phyloP scores from a whole-genome alignment of 305 asterid species.

The Euphrasia arctica region DNA sequence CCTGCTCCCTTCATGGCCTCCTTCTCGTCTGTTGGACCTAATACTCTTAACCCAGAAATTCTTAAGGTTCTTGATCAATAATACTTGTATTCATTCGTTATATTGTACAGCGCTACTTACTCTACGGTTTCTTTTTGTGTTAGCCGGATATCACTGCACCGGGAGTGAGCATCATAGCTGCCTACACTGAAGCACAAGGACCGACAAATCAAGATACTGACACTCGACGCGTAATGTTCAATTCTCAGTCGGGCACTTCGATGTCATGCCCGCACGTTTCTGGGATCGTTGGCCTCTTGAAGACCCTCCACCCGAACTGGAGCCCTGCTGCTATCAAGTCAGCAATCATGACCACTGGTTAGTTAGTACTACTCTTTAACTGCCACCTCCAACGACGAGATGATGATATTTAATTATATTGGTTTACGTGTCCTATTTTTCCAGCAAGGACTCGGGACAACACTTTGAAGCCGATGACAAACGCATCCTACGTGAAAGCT shows the following conservation, averaged over 20 bases:
- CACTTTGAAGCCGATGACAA: conserved; percentile 32
- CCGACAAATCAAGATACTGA: conserved; percentile 31
- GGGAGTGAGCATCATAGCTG: conserved; percentile 67
- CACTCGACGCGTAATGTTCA: conserved; percentile 33
- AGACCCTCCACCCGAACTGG: conserved; percentile 62
- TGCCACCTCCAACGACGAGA: not conserved
- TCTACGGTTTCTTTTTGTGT: not conserved
- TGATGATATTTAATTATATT: not conserved
- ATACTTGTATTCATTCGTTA: not conserved
- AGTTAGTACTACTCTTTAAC: no score
- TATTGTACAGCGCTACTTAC: not conserved
- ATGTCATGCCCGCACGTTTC: conserved; percentile 90
- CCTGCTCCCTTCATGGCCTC: conserved; percentile 93
- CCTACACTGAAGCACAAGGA: conserved; percentile 39
- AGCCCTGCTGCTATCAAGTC: conserved; percentile 69
- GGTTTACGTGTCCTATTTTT: not conserved
- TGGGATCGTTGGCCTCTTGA: conserved; percentile 63
- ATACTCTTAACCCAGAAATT: not conserved
- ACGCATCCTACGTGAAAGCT: conserved; percentile 22
- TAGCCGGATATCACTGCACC: conserved; percentile 74
- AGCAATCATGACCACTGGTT: conserved; percentile 53
- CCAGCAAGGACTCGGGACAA: conserved; percentile 57
- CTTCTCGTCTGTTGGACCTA: not conserved
- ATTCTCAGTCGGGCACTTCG: conserved; percentile 56
- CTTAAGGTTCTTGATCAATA: not conserved